Evolutionary conservation across 2,329 filamentous ascomycete species (phyloP).

Genomic region (Nothophoma quercina): DNA sequence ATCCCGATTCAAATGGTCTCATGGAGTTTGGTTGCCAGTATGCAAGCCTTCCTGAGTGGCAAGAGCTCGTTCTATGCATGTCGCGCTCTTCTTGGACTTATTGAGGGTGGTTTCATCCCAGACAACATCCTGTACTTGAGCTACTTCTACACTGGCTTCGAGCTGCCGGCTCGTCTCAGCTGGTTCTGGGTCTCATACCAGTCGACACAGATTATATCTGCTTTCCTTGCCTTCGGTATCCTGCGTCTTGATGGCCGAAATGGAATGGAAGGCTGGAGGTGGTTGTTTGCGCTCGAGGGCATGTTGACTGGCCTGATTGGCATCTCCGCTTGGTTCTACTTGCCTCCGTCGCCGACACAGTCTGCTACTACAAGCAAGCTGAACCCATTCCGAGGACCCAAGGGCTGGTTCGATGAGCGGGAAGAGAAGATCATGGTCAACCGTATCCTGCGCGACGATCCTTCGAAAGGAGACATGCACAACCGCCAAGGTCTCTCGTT

Average conservation of each 20-base stretch:
- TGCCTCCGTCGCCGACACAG: conserved; percentile 65
- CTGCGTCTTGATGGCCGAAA: conserved; percentile 58
- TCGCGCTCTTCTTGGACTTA: conserved; percentile 54
- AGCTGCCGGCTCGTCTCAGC: conserved; percentile 71
- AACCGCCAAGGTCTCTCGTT: conserved; percentile 63
- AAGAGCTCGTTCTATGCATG: conserved; percentile 54
- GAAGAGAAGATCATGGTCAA: conserved; percentile 77
- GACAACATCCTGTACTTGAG: conserved; percentile 72
- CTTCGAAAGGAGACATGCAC: conserved; percentile 67
- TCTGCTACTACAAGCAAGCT: conserved; percentile 60
- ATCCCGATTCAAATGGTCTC: conserved; percentile 52
- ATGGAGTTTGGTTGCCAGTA: conserved; percentile 61
- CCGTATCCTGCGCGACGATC: conserved; percentile 63
- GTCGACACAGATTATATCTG: conserved; percentile 62
- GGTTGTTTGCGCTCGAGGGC: conserved; percentile 52
- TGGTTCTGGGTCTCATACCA: conserved; percentile 76
- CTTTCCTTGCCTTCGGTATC: conserved; percentile 65
- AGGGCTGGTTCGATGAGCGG: conserved; percentile 71
- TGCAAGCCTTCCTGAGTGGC: conserved; percentile 73
- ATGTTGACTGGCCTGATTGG: conserved; percentile 49
- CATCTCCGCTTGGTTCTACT: conserved; percentile 47
- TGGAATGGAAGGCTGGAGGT: conserved; percentile 64
- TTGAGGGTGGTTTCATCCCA: conserved; percentile 65
- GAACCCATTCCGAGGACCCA: conserved; percentile 62
- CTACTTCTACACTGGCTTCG: conserved; percentile 77